Conservation (phyloP, 805 yeast genomes). For the Pichia kluyveri region DNA sequence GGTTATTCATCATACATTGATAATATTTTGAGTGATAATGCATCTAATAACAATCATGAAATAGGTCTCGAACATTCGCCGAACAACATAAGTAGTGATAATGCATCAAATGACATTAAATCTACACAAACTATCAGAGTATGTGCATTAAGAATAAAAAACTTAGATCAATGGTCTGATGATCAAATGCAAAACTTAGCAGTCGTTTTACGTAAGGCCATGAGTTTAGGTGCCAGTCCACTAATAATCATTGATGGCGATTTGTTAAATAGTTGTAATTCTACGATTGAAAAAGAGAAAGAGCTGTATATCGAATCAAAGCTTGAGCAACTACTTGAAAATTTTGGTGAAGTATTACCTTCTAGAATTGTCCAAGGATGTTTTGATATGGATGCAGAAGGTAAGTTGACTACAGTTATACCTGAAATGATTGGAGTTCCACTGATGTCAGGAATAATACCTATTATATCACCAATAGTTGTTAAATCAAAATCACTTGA, state of each 20-base stretch:
- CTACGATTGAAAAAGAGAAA: constrained; percentile 4
- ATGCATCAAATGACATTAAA: constrained; percentile 18
- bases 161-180: constrained; percentile 21
- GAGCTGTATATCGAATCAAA: constrained; percentile 15
- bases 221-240: constrained; percentile 56
- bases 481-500: constrained; percentile 26
- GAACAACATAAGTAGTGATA: background rate
- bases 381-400: constrained; percentile 23
- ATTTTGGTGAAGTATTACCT: constrained; percentile 1
- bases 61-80: no score
- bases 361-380: constrained; percentile 28
- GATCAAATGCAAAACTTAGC: constrained; percentile 1
- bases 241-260: constrained; percentile 46
- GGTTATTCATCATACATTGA: constrained; percentile 29
- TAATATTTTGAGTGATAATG: constrained; percentile 16
- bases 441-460: constrained; percentile 36
- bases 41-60: constrained; percentile 5
- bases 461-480: constrained; percentile 55
- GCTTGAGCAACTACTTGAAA: background rate
- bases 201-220: constrained; percentile 5
- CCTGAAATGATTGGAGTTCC: constrained; percentile 35
- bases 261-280: constrained; percentile 14
- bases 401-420: constrained; percentile 18
- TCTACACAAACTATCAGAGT: constrained; percentile 36
- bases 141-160: constrained; percentile 47